Evolutionary conservation across 1,284 basidiomycete species (phyloP), one percentile per base, ranked within the genome.

Genomic region (Puccinia novopanici): DNA sequence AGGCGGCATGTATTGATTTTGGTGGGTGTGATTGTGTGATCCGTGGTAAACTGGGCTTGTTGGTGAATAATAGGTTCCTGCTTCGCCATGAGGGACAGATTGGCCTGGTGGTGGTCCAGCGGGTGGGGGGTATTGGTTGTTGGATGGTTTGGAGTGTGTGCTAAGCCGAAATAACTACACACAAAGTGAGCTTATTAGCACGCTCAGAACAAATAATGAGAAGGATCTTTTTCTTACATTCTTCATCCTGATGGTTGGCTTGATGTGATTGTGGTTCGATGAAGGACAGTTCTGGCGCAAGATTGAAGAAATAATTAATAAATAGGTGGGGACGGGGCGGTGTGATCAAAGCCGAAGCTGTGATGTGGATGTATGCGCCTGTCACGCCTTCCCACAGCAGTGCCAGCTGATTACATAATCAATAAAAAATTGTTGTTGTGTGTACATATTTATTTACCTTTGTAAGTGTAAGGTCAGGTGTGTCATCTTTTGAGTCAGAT

Each of bases 1-100:
- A 24, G 82, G 82, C 22, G 79, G 82, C n/a, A 30, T 42, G 57
- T 79, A 83, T 34, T 50, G 59, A 5, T 72, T 65, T 30, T 71
- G 63, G 40, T 45, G 24, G 13, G 74, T 45, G 22, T 37, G 3
- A 40, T 68, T 48, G 27, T 68, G 42, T 15, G n/a, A 4, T 4
- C 13, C 42, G 27, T 34, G 42, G n/a, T 68, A 34, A 27, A 24
- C 17, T 24, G 67, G 40, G 5, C 3, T 50, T 12, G 67, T 2
- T 15, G 40, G 45, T 3, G 67, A 17, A 30, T 68, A 68, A 17
- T 68, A 68, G n/a, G 9, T 27, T 27, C 24, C 67, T 27, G 67
- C 67, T 48, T 68, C 37, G 42, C 67, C 67, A 48, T 68, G 67
- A 3, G 67, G 67, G 42, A 68, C 19, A n/a, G 67, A 68, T 68